phyloP scores from a whole-genome alignment of 75 land plant species.

The Azolla pinnata region DNA sequence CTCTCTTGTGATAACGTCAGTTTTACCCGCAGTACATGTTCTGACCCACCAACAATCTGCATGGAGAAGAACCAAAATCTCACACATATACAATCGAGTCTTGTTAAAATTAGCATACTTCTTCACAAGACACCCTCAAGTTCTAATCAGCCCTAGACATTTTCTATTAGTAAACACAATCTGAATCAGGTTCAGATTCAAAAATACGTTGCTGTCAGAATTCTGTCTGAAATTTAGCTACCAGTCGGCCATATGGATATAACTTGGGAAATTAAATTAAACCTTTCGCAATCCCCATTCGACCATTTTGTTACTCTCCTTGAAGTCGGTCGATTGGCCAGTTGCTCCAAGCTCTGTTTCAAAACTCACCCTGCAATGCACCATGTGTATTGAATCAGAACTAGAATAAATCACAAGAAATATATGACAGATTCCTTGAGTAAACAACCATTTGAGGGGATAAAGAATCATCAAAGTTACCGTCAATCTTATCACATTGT shows the following conservation, averaged over 20 bases:
- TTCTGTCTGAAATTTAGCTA: too few relatives aligned
- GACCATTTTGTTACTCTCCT: slow-evolving; percentile 57
- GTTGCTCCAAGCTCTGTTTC: slow-evolving; percentile 77
- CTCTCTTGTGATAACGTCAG: slow-evolving; percentile 85
- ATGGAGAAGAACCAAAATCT: too few relatives aligned
- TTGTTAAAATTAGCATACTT: too few relatives aligned
- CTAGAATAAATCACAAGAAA: background rate
- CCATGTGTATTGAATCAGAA: slow-evolving; percentile 2
- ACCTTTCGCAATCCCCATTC: slow-evolving; percentile 92
- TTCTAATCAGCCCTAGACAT: slow-evolving; percentile 7
- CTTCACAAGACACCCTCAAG: too few relatives aligned
- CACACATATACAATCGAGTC: too few relatives aligned
- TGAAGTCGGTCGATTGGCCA: slow-evolving; percentile 89
- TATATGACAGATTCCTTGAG: background rate
- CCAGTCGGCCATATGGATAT: too few relatives aligned
- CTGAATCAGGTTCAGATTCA: too few relatives aligned
- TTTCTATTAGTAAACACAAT: slow-evolving; percentile 3
- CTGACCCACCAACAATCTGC: slow-evolving; percentile 94
- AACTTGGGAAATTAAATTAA: too few relatives aligned
- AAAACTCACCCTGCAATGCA: slow-evolving; percentile 59
- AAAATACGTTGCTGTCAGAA: too few relatives aligned
- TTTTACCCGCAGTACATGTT: slow-evolving; percentile 81
- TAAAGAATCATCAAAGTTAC: background rate
- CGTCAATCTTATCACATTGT: background rate
- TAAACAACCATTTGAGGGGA: too few relatives aligned